Evolutionary conservation across 1,284 basidiomycete genomes (phyloP).

Genomic region (Irpex sp.): DNA sequence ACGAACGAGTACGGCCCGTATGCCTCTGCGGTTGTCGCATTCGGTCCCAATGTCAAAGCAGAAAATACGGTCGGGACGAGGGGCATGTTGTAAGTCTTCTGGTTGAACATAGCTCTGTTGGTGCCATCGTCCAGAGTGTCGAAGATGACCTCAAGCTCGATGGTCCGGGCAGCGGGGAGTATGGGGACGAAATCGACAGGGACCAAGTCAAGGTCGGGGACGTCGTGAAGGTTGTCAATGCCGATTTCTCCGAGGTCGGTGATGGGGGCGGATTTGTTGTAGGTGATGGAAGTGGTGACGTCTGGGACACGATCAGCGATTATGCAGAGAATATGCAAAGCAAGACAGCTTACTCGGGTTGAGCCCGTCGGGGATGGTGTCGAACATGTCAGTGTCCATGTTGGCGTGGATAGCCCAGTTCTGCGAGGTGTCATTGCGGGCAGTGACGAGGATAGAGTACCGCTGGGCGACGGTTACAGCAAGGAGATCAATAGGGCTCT

Average conservation of each 20-base stretch:
- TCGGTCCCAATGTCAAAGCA: slow-evolving; percentile 70
- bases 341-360: slow-evolving; percentile 60
- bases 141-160: slow-evolving; percentile 58
- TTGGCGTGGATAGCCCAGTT: slow-evolving; percentile 92
- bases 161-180: slow-evolving; percentile 42
- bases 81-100: slow-evolving; percentile 66
- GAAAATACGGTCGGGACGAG: slow-evolving; percentile 75
- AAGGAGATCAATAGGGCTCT: slow-evolving; percentile 67
- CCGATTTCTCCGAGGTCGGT: slow-evolving; percentile 45
- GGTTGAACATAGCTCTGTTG: slow-evolving; percentile 74
- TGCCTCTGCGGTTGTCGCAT: slow-evolving; percentile 63
- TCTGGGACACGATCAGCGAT: slow-evolving; percentile 38
- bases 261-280: slow-evolving; percentile 45
- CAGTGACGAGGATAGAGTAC: slow-evolving; percentile 90
- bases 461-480: slow-evolving; percentile 85
- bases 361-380: slow-evolving; percentile 67
- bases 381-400: slow-evolving; percentile 89
- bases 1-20: slow-evolving; percentile 82
- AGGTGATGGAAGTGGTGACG: slow-evolving; percentile 74
- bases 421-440: slow-evolving; percentile 76
- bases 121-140: slow-evolving; percentile 78
- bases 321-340: not conserved
- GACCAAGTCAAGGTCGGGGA: slow-evolving; percentile 61
- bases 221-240: slow-evolving; percentile 46
- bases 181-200: slow-evolving; percentile 47